Evolutionary conservation across 495 filamentous ascomycete species (phyloP), one percentile per base, ranked within the genome.

Genomic region (Aspergillus bridgeri): DNA sequence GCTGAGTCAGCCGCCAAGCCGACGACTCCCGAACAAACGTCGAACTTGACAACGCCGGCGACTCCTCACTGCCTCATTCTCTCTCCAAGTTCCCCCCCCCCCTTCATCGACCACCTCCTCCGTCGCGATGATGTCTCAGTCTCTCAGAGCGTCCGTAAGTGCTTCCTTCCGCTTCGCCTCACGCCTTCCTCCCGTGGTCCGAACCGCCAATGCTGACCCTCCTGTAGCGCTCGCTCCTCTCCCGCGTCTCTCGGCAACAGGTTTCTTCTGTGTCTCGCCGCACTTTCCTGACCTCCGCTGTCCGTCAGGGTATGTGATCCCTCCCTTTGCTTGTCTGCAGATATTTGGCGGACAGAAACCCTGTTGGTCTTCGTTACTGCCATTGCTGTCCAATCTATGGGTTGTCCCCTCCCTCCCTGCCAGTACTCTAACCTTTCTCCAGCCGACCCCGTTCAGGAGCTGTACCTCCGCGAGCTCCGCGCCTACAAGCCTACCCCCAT

Each of bases 401-500:
- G 7, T 18, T n/a, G 21, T 27, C 62, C 68, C 25, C 62, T 69
- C 49, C 67, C 65, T n/a, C 54, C 55, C 24, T 48, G 54, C 27
- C 29, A 42, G 24, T 33, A 47, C 11, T 25, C 52, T 24, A 55
- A 51, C 57, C 60, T 47, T 53, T 51, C 22, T 69, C 57, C 72
- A 98, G 95, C 87, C 79, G 94, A 99, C 77, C 81, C 94, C 61
- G 88, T 99, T 63, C 94, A 96, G 78, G 93, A 97, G 62, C 85
- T 99, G 66, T 99, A 98, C 83, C 87, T 99, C 65, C 84, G 84
- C 64, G 93, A 97, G 74, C 86, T 99, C 65, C 92, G 90, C 74
- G 81, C 84, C 75, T 97, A 93, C 86, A 99, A 97, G 81, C 81
- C 89, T 42, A 76, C 87, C 20, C 81, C 87, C 51, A 65, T 92